phyloP scores from a whole-genome alignment of 1,139 yeast species.

The Yamadazyma membranifaciens region DNA sequence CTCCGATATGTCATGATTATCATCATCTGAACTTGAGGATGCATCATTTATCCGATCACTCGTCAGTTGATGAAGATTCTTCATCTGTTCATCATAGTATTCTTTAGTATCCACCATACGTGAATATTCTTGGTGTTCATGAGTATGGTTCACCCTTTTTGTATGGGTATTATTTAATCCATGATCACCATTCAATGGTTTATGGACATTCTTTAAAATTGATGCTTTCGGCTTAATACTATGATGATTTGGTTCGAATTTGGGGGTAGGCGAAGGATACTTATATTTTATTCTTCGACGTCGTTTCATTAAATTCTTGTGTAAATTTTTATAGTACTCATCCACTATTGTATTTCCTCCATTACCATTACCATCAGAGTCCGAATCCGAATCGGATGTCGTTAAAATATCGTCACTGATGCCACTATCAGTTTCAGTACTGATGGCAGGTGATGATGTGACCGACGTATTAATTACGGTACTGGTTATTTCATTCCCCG shows the following conservation, averaged over 20 bases:
- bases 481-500: background rate
- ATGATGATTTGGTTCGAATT: slow-evolving; percentile 45
- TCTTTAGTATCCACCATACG: no score
- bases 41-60: no score
- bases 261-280: slow-evolving; percentile 33
- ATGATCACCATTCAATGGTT: no score
- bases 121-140: no score
- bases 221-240: slow-evolving; percentile 42
- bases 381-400: slow-evolving; percentile 24
- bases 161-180: no score
- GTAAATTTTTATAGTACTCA: slow-evolving; percentile 13
- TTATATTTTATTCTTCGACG: slow-evolving; percentile 10
- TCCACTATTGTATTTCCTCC: slow-evolving; percentile 16
- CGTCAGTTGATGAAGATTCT: no score
- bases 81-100: no score
- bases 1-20: no score
- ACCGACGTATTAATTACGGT: background rate
- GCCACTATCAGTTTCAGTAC: slow-evolving; percentile 19
- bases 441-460: background rate
- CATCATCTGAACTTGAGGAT: no score
- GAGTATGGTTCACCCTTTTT: no score
- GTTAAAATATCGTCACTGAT: slow-evolving; percentile 19
- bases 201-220: slow-evolving; percentile 27
- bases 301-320: slow-evolving; percentile 17
- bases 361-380: slow-evolving; percentile 19